Percentiles rank a stretch among this genome's conserved stretches.
Evolutionary conservation across 108 stramenopile genomes (phyloP).

Genomic region (Nitzschia putrida): DNA sequence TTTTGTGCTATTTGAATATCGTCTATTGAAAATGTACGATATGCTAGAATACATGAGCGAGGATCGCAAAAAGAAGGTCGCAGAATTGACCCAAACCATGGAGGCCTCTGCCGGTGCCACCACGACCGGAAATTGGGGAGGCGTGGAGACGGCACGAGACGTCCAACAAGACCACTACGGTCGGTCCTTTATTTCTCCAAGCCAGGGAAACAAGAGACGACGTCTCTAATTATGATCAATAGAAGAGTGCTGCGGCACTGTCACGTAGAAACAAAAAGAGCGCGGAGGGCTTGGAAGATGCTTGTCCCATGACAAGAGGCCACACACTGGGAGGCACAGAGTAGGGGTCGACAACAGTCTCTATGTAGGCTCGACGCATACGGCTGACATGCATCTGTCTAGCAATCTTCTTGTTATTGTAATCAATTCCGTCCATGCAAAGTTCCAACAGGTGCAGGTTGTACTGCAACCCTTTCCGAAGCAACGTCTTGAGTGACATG

Average conservation of each 20-base stretch:
- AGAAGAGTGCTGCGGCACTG: not conserved
- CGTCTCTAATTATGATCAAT: not conserved
- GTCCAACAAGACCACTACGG: conserved; percentile 39
- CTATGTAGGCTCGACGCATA: not conserved
- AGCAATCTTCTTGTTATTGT: conserved; percentile 2
- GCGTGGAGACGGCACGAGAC: conserved; percentile 28
- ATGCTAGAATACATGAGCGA: conserved; percentile 45
- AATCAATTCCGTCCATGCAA: not conserved
- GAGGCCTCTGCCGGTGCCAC: not conserved
- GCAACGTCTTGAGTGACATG: conserved; percentile 27
- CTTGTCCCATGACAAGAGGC: conserved; percentile 6
- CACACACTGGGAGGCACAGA: not conserved
- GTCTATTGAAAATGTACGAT: conserved; percentile 44
- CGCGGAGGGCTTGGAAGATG: conserved; percentile 14
- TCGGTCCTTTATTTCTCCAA: conserved; percentile 33
- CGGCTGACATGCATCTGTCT: conserved; percentile 20
- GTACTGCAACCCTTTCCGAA: conserved; percentile 10
- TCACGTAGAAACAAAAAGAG: conserved; percentile 18
- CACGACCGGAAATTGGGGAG: conserved; percentile 16
- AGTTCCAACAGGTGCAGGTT: conserved; percentile 21
- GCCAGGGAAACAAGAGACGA: not conserved
- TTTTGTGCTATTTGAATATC: conserved; percentile 44
- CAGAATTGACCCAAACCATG: not conserved
- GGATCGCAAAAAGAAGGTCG: conserved; percentile 27
- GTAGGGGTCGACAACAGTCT: not conserved